Base-by-base conservation (phyloP, 768 basidiomycete genomes). In the Chlorophyllum brunneum region DNA sequence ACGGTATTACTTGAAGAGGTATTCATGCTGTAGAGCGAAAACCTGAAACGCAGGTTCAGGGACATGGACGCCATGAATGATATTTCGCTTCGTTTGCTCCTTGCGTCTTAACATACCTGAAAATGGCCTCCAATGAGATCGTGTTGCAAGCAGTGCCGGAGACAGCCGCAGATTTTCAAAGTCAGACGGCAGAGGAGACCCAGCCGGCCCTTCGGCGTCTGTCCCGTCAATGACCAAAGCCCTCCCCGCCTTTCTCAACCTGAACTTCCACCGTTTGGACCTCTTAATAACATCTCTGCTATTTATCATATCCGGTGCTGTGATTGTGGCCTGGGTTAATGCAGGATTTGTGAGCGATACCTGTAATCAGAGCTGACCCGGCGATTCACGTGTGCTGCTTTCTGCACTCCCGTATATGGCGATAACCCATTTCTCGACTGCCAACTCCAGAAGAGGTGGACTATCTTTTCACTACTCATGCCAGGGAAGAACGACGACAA, bases 401-500 rank as follows among this genome's bases (percentile, higher is more conserved):
- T 37, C 11, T 37, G 16, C 16, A 8, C 30, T 42, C 31, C 51
- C 44, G 16, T 10, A 52, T 45, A 52, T 45, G 42, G 42, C 27
- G 23, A 37, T 46, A 27, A n/a, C 26, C 36, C 27, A 40, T 46
- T 38, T 29, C 44, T 40, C 27, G 41, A 45, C 43, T 45, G 34
- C 27, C 43, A 49, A 38, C 51, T 46, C 16, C 44, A 45, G 51
- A 30, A 34, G 16, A 31, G 37, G 24, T 33, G 42, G 15, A 22
- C 18, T 20, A 7, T 51, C 39, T 24, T 42, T 23, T 51, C 38
- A 30, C 15, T 41, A 26, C 39, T 51, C 23, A 72, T 73, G 70
- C 60, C 63, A 30, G 74, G 75, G 59, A 74, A 68, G 63, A 74
- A 71, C 54, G 69, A 70, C 56, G 83, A 85, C 47, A 70, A 70